phyloP scores from a whole-genome alignment of 2,329 filamentous ascomycete genomes.

The Westerdykella sp. region DNA sequence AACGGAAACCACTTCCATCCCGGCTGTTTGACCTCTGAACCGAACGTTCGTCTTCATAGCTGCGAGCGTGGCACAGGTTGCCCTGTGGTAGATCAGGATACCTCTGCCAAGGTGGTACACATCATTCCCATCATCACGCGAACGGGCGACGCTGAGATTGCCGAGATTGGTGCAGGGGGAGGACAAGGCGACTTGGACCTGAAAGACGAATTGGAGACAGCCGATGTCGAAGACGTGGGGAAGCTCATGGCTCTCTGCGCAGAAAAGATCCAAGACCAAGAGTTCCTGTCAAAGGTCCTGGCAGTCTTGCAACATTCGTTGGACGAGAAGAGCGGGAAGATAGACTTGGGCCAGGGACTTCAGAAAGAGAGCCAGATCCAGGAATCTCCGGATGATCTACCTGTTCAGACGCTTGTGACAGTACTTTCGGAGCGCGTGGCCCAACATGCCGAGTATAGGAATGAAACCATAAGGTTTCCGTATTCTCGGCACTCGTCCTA shows the following conservation, averaged over 20 bases:
- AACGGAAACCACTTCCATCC: constrained; percentile 64
- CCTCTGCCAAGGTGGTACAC: constrained; percentile 53
- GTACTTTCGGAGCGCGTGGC: constrained; percentile 16
- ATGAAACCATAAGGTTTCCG: constrained; percentile 54
- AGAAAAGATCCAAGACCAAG: constrained; percentile 31
- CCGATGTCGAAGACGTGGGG: constrained; percentile 43
- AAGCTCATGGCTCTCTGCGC: constrained; percentile 51
- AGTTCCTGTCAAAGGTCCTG: constrained; percentile 31
- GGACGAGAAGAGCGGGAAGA: constrained; percentile 11
- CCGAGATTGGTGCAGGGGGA: constrained; percentile 71
- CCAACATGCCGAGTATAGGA: constrained; percentile 2
- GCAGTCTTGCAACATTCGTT: constrained; percentile 27
- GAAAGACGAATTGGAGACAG: constrained; percentile 58
- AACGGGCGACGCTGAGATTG: constrained; percentile 56
- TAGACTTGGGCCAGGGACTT: constrained; percentile 24
- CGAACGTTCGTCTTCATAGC: constrained; percentile 67
- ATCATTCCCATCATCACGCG: constrained; percentile 74
- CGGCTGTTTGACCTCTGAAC: constrained; percentile 65
- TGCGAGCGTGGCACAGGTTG: constrained; percentile 71
- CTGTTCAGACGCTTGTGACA: constrained; percentile 29
- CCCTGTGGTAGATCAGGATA: constrained; percentile 42
- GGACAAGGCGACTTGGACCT: constrained; percentile 69
- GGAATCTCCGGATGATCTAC: constrained; percentile 19
- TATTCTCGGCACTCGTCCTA: constrained; percentile 90
- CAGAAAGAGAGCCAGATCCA: constrained; percentile 14